Percentiles rank a stretch among this genome's conserved stretches.
phyloP scores from a whole-genome alignment of 805 yeast species.

The Candida yuanshanica region DNA sequence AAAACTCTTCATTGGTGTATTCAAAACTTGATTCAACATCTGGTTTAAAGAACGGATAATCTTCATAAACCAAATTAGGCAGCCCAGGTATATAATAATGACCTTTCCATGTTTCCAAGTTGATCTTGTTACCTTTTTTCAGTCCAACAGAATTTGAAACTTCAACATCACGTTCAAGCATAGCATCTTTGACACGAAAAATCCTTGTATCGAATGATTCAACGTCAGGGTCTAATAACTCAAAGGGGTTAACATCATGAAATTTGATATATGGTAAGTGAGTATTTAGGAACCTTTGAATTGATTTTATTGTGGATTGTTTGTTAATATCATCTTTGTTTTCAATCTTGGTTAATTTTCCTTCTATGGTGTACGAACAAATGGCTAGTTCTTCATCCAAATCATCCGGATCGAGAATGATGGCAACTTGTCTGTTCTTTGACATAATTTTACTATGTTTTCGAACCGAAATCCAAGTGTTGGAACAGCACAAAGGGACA shows the following conservation, averaged over 20 bases:
- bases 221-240: constrained; percentile 12
- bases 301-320: background rate
- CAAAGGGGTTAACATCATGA: constrained; percentile 18
- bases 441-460: too few species aligned
- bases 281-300: constrained; percentile 10
- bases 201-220: constrained; percentile 4
- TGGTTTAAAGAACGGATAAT: constrained; percentile 22
- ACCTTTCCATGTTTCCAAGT: constrained; percentile 11
- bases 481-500: too few species aligned
- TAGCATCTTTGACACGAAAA: constrained; percentile 12
- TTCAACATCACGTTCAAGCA: constrained; percentile 19
- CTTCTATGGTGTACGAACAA: constrained; percentile 7
- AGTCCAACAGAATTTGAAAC: constrained; percentile 18
- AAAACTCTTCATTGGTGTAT: constrained; percentile 13
- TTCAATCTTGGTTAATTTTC: constrained; percentile 8
- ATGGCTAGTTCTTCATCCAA: constrained; percentile 7
- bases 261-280: constrained; percentile 20
- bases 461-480: too few species aligned
- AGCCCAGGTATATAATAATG: constrained; percentile 19
- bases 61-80: constrained; percentile 19
- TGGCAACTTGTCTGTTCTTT: constrained; percentile 3
- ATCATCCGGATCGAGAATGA: constrained; percentile 7
- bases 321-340: background rate
- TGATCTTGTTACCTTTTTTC: constrained; percentile 4
- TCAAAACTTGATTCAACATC: constrained; percentile 11